Percentiles rank a stretch among this genome's conserved stretches.
These are phyloP conservation scores for Plasmodiophora brassicae DNA, from an alignment of 208 protist species.

Conservation along the genomic window DNA sequence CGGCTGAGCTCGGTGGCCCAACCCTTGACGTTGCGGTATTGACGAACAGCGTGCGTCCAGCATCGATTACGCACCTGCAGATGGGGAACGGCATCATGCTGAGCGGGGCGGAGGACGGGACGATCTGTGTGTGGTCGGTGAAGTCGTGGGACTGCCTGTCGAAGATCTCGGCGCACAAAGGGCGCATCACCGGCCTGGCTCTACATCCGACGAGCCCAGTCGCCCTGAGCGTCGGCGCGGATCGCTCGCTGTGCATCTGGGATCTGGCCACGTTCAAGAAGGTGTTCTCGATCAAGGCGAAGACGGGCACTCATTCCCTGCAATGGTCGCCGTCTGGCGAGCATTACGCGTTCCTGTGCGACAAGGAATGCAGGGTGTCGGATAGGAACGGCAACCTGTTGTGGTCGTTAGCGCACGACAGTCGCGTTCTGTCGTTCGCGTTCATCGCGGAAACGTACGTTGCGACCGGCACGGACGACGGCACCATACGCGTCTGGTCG, in stretches of 20 bases:
- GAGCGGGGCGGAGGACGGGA: background rate
- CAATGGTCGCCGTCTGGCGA: background rate
- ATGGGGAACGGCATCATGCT: background rate
- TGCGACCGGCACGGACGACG: background rate
- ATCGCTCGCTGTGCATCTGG: background rate
- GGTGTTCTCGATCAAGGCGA: slow-evolving; percentile 3
- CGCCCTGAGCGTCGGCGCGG: background rate
- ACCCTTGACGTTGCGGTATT: background rate
- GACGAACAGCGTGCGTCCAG: background rate
- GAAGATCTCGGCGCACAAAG: background rate
- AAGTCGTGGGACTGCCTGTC: background rate
- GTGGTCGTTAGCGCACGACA: background rate
- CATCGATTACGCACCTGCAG: background rate
- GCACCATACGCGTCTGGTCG: background rate
- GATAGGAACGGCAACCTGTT: background rate
- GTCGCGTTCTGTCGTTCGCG: background rate
- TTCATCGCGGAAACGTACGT: background rate
- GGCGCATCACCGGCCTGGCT: background rate
- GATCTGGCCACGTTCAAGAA: background rate
- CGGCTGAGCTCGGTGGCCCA: no score
- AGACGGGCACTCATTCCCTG: background rate
- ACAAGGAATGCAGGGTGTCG: background rate
- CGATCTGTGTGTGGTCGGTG: background rate
- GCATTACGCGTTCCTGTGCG: background rate
- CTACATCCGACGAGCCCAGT: background rate